Evolutionary conservation across 2,329 filamentous ascomycete species (phyloP).

Genomic region (Chaetothyriales sp.): DNA sequence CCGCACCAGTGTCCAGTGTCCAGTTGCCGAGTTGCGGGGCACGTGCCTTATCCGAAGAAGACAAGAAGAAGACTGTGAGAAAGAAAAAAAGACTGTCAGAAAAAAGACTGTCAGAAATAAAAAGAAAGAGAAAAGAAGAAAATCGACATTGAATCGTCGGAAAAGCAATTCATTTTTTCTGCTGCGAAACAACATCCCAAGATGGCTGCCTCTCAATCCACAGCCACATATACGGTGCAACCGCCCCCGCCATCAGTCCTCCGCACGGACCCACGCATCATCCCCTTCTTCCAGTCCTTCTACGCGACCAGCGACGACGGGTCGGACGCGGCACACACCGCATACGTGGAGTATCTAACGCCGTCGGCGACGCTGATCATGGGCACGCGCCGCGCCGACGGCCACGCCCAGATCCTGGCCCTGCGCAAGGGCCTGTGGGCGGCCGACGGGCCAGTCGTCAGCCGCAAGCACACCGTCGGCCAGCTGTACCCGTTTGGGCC

Average conservation of each 20-base stretch:
- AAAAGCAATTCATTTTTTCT: too few relatives aligned
- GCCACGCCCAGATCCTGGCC: conserved; percentile 36
- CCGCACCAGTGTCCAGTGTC: too few relatives aligned
- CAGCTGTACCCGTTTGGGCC: conserved; percentile 38
- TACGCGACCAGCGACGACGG: conserved; percentile 24
- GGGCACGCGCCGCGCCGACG: conserved; percentile 35
- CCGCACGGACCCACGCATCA: conserved; percentile 12
- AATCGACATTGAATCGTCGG: too few relatives aligned
- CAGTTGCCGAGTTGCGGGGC: too few relatives aligned
- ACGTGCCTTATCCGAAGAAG: too few relatives aligned
- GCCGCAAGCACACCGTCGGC: conserved; percentile 13
- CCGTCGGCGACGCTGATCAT: conserved; percentile 39
- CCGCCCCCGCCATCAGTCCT: conserved; percentile 3
- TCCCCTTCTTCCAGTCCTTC: conserved; percentile 19
- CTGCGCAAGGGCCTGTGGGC: conserved; percentile 42
- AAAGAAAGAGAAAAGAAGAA: too few relatives aligned
- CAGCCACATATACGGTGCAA: conserved; percentile 8
- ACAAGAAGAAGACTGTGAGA: too few relatives aligned
- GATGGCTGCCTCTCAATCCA: conserved; percentile 14
- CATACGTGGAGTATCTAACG: conserved; percentile 37
- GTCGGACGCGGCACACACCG: conserved; percentile 29
- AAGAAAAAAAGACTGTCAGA: too few relatives aligned
- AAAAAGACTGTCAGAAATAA: too few relatives aligned
- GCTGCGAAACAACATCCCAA: too few relatives aligned
- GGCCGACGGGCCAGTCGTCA: conserved; percentile 27